Conservation (phyloP, 768 basidiomycete genomes). For the Pleurotus ostreatus region DNA sequence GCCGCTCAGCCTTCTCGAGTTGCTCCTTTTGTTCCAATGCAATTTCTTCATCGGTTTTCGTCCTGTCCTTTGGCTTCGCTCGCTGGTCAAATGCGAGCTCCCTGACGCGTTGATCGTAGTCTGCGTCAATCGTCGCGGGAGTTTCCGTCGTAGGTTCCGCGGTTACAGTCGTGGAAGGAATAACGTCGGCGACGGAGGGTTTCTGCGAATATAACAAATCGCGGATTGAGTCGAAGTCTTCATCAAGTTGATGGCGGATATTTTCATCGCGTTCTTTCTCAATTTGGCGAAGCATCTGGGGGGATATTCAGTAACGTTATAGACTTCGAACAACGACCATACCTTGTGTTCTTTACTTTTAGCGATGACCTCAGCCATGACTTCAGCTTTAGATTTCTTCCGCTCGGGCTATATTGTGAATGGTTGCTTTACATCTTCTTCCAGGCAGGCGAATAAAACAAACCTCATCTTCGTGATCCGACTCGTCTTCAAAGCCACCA, state of each 20-base stretch:
- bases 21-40: slow-evolving; percentile 85
- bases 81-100: slow-evolving; percentile 92
- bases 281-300: slow-evolving; percentile 80
- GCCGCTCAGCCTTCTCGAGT: slow-evolving; percentile 81
- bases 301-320: background rate
- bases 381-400: slow-evolving; percentile 92
- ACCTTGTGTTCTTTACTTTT: slow-evolving; percentile 98
- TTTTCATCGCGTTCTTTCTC: slow-evolving; percentile 84
- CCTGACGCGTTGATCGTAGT: slow-evolving; percentile 91
- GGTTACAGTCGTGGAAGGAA: slow-evolving; percentile 23
- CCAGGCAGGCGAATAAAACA: background rate
- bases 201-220: slow-evolving; percentile 63
- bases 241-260: slow-evolving; percentile 83
- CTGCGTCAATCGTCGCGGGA: slow-evolving; percentile 35
- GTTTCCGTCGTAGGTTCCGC: slow-evolving; percentile 15
- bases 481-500: slow-evolving; percentile 78
- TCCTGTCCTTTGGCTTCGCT: slow-evolving; percentile 90
- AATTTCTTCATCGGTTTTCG: slow-evolving; percentile 94
- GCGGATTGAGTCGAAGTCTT: slow-evolving; percentile 79
- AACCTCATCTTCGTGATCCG: slow-evolving; percentile 36
- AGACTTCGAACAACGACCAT: slow-evolving; percentile 13
- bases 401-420: slow-evolving; percentile 53
- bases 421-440: too few relatives aligned
- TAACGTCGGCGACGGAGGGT: slow-evolving; percentile 37
- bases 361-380: slow-evolving; percentile 96